Evolutionary conservation across 345 rosid species (phyloP).

Genomic region (Hevea brasiliensis): DNA sequence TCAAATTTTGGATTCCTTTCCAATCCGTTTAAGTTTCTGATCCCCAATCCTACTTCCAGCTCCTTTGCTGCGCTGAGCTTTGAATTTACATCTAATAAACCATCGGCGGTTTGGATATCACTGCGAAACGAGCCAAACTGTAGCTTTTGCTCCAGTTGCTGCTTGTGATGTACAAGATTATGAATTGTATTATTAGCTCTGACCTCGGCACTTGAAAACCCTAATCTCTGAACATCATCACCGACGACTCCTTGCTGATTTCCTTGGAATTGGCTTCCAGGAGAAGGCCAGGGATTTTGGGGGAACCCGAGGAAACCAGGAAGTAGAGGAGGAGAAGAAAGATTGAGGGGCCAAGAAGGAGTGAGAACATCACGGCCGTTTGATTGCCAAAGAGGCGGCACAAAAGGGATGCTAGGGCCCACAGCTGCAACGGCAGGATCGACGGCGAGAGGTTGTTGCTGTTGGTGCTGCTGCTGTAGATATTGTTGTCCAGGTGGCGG

Average conservation of each 20-base stretch:
- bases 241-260: slow-evolving; percentile 33
- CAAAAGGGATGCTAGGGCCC: slow-evolving; percentile 51
- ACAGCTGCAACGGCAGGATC: slow-evolving; percentile 92
- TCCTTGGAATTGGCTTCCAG: slow-evolving; percentile 27
- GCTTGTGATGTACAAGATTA: slow-evolving; percentile 37
- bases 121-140: slow-evolving; percentile 61
- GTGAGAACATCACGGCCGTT: slow-evolving; percentile 44
- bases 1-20: slow-evolving; percentile 41
- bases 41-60: slow-evolving; percentile 23
- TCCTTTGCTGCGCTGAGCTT: slow-evolving; percentile 28
- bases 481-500: slow-evolving; percentile 17
- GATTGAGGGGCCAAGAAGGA: slow-evolving; percentile 41
- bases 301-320: slow-evolving; percentile 55
- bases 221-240: slow-evolving; percentile 55
- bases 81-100: slow-evolving; percentile 36
- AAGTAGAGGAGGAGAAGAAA: slow-evolving; percentile 35
- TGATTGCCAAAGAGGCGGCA: slow-evolving; percentile 39
- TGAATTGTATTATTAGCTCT: slow-evolving; percentile 32
- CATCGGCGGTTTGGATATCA: slow-evolving; percentile 39
- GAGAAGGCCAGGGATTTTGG: slow-evolving; percentile 36
- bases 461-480: slow-evolving; percentile 19
- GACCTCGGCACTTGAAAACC: slow-evolving; percentile 34
- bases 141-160: slow-evolving; percentile 40
- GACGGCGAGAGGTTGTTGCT: slow-evolving; percentile 30
- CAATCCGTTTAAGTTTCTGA: slow-evolving; percentile 23